Evolutionary conservation across 2,329 filamentous ascomycete genomes (phyloP).

Genomic region (Tolypocladium cylindrosporum): DNA sequence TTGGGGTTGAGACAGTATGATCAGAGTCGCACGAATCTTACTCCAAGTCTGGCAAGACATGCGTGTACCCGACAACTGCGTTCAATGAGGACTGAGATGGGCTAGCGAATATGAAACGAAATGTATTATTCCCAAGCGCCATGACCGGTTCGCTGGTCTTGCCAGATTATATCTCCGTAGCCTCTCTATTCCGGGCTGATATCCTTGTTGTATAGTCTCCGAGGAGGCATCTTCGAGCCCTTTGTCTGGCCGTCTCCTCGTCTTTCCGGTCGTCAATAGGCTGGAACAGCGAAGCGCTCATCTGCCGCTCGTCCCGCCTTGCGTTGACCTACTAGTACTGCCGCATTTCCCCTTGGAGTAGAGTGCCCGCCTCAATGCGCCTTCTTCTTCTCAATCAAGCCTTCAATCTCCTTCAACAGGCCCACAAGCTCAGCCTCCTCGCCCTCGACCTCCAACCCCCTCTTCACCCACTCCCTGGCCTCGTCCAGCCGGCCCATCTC

Average conservation of each 20-base stretch:
- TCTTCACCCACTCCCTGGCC: slow-evolving; percentile 67
- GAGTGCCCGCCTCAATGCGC: background rate
- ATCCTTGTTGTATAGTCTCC: background rate
- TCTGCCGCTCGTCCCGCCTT: background rate
- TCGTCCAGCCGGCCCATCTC: slow-evolving; percentile 88
- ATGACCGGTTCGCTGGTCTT: background rate
- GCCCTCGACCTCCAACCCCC: slow-evolving; percentile 75
- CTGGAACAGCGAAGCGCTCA: background rate
- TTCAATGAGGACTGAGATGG: background rate
- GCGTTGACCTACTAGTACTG: background rate
- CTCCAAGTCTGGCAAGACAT: background rate
- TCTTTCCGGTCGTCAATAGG: background rate
- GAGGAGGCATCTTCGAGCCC: background rate
- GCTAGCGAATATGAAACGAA: background rate
- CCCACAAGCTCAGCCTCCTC: slow-evolving; percentile 54
- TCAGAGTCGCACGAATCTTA: background rate
- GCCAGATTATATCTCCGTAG: background rate
- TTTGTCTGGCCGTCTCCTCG: background rate
- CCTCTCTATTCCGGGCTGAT: background rate
- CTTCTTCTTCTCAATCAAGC: slow-evolving; percentile 30
- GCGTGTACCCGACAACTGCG: background rate
- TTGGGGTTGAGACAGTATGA: background rate
- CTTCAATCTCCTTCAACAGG: slow-evolving; percentile 53
- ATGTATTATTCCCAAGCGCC: background rate
- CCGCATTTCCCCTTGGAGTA: background rate